Evolutionary conservation across 306 rosid species (phyloP).

Genomic region (Mimosa bimucronata): DNA sequence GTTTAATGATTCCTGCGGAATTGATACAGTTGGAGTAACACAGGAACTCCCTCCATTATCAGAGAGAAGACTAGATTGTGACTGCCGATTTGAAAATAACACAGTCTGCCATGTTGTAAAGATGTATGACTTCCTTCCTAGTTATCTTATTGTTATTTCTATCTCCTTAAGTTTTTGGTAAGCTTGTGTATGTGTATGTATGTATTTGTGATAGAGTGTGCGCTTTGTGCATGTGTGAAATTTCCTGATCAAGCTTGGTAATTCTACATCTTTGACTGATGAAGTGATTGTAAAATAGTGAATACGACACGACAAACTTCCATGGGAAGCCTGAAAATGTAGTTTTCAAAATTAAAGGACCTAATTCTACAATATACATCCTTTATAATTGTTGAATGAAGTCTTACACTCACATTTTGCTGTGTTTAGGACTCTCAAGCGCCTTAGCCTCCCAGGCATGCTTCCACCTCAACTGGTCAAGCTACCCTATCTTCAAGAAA

Average conservation of each 20-base stretch:
- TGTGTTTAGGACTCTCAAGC: slow-evolving; percentile 40
- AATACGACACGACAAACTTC: neutral
- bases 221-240: neutral
- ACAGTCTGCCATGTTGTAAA: slow-evolving; percentile 61
- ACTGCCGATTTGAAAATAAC: slow-evolving; percentile 47
- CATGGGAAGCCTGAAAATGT: neutral
- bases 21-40: slow-evolving; percentile 60
- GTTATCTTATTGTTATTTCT: slow-evolving; percentile 38
- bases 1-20: slow-evolving; percentile 52
- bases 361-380: slow-evolving; percentile 23
- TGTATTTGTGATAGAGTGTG: neutral
- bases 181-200: neutral
- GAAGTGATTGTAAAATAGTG: neutral
- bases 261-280: slow-evolving; percentile 14
- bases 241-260: slow-evolving; percentile 17
- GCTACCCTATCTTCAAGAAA: slow-evolving; percentile 34
- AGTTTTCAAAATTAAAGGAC: neutral
- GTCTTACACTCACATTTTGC: slow-evolving; percentile 16
- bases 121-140: slow-evolving; percentile 54
- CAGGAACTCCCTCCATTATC: slow-evolving; percentile 45
- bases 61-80: slow-evolving; percentile 44
- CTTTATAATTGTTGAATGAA: slow-evolving; percentile 6
- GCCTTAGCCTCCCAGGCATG: slow-evolving; percentile 43
- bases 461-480: slow-evolving; percentile 44
- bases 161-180: neutral